Evolutionary conservation across 495 filamentous ascomycete species (phyloP).

Genomic region (Penicillium waksmanii): DNA sequence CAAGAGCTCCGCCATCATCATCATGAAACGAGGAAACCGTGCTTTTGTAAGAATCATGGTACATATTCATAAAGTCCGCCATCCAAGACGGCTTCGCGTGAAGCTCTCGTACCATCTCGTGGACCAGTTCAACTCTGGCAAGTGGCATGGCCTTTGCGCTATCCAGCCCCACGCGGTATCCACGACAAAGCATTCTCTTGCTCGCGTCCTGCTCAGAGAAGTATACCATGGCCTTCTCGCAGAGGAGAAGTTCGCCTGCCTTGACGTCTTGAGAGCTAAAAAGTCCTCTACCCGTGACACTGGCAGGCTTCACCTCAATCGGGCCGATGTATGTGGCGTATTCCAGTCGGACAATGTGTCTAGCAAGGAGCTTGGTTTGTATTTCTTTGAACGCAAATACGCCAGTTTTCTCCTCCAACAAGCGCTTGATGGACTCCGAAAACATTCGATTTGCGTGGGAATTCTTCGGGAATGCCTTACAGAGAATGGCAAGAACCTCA

Average conservation of each 20-base stretch:
- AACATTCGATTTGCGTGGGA: not conserved
- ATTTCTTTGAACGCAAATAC: not conserved
- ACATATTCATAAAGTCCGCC: not conserved
- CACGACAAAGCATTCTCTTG: not conserved
- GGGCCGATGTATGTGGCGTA: not conserved
- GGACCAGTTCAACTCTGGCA: not conserved
- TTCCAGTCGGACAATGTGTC: not conserved
- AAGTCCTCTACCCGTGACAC: not conserved
- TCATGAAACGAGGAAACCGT: not conserved
- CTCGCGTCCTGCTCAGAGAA: not conserved
- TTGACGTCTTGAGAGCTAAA: not conserved
- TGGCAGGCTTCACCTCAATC: not conserved
- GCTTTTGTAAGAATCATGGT: not conserved
- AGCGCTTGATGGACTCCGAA: not conserved
- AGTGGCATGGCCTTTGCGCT: not conserved
- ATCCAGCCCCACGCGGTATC: not conserved
- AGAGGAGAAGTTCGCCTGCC: not conserved
- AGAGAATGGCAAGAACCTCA: not conserved
- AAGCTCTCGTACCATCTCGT: not conserved
- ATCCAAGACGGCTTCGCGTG: not conserved
- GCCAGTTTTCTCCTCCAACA: not conserved
- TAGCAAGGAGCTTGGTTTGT: not conserved
- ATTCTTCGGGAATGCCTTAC: not conserved
- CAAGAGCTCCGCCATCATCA: not conserved
- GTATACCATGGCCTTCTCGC: not conserved